Evolutionary conservation across 768 basidiomycete species (phyloP).

Genomic region (Amanita exitialis): DNA sequence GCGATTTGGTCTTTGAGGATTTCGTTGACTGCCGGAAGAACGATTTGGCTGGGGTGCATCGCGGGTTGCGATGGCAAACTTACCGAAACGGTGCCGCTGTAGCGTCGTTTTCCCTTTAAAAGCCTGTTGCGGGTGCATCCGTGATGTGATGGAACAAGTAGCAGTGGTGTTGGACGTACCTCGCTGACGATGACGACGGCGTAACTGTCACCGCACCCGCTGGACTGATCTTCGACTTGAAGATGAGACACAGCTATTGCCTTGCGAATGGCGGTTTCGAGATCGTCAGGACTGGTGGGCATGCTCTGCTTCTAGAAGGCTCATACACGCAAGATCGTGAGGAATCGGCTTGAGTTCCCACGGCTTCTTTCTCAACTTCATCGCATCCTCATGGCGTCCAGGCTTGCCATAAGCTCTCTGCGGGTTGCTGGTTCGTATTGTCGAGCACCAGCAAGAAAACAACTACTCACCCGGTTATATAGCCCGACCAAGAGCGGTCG

Average conservation of each 20-base stretch:
- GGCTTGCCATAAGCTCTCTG: slow-evolving; percentile 58
- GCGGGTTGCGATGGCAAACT: slow-evolving; percentile 11
- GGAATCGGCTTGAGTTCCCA: background rate
- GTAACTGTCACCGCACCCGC: slow-evolving; percentile 76
- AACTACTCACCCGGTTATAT: background rate
- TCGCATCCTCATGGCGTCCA: slow-evolving; percentile 40
- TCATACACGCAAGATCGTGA: background rate
- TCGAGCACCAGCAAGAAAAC: background rate
- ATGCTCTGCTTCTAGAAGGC: no score
- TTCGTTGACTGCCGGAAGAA: slow-evolving; percentile 52
- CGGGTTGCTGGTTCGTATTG: slow-evolving; percentile 43
- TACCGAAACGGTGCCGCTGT: slow-evolving; percentile 64
- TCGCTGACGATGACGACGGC: slow-evolving; percentile 69
- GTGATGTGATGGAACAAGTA: background rate
- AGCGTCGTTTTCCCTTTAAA: slow-evolving; percentile 79
- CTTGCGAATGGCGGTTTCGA: slow-evolving; percentile 56
- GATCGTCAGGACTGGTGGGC: slow-evolving; percentile 46
- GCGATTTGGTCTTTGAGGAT: slow-evolving; percentile 64
- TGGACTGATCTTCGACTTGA: slow-evolving; percentile 69
- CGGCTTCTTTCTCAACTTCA: background rate
- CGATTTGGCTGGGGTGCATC: background rate
- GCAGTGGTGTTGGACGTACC: slow-evolving; percentile 24
- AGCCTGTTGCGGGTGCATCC: slow-evolving; percentile 25
- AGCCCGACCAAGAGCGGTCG: slow-evolving; percentile 50
- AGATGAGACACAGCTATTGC: slow-evolving; percentile 57